These are phyloP conservation scores for Irpex sp. DNA, from an alignment of 1,284 basidiomycete genomes.

Conservation along the genomic window DNA sequence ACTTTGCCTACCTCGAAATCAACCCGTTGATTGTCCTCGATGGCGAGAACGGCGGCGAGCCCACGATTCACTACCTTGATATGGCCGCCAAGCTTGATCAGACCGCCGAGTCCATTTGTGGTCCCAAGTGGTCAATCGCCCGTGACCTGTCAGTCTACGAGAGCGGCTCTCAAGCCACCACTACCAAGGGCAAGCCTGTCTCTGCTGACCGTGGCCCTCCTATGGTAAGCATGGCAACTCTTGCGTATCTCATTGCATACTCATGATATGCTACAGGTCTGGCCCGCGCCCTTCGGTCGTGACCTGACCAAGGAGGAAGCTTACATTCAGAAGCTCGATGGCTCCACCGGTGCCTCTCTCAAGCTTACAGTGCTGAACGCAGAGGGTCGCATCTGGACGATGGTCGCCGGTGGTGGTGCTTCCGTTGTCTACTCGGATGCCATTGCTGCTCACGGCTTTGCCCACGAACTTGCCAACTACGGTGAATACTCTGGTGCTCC, in stretches of 20 bases:
- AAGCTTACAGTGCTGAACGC: slow-evolving; percentile 97
- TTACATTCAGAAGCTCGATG: slow-evolving; percentile 98
- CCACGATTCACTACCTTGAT: slow-evolving; percentile 93
- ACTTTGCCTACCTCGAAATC: slow-evolving; percentile 99
- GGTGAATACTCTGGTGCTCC: slow-evolving; percentile 99
- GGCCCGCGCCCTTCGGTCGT: slow-evolving; percentile 97
- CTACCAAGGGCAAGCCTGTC: slow-evolving; percentile 47
- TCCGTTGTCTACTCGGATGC: slow-evolving; percentile 90
- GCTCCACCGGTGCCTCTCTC: slow-evolving; percentile 95
- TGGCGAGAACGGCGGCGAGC: slow-evolving; percentile 66
- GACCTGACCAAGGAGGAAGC: slow-evolving; percentile 98
- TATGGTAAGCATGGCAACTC: slow-evolving; percentile 55
- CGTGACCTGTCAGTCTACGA: slow-evolving; percentile 84
- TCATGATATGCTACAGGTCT: slow-evolving; percentile 44
- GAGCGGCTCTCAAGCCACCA: slow-evolving; percentile 36
- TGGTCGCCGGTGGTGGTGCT: slow-evolving; percentile 93
- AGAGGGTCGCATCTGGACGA: slow-evolving; percentile 97
- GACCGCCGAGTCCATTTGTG: slow-evolving; percentile 97
- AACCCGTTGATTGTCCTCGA: slow-evolving; percentile 97
- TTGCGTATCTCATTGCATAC: slow-evolving; percentile 1
- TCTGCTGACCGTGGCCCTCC: slow-evolving; percentile 93
- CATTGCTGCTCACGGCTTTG: slow-evolving; percentile 95
- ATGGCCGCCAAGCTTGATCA: slow-evolving; percentile 99
- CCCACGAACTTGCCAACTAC: slow-evolving; percentile 98
- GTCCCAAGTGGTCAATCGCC: slow-evolving; percentile 98